Percentiles rank a stretch among this genome's conserved stretches.
These are phyloP conservation scores for Niveomyces coronatus DNA, from an alignment of 2,329 filamentous ascomycete genomes.

Conservation along the genomic window DNA sequence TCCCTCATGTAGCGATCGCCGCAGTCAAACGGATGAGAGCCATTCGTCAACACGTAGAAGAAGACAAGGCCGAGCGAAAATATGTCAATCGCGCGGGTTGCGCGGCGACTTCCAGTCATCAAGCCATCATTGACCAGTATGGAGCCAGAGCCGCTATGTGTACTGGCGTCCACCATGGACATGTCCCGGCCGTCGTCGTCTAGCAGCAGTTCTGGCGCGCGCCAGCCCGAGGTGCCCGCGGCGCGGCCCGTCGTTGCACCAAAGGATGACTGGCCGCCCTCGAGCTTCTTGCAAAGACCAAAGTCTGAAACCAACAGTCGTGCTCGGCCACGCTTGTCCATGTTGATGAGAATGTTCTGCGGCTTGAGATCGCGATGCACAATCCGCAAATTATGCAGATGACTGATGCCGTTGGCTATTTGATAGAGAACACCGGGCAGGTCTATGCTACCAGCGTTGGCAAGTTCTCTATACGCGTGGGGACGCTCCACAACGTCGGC, in stretches of 20 bases:
- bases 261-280: slow-evolving; percentile 88
- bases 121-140: slow-evolving; percentile 47
- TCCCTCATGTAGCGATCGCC: slow-evolving; percentile 93
- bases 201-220: slow-evolving; percentile 83
- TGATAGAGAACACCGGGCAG: slow-evolving; percentile 75
- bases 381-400: slow-evolving; percentile 84
- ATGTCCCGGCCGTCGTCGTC: slow-evolving; percentile 57
- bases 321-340: slow-evolving; percentile 57
- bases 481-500: slow-evolving; percentile 83
- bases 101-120: slow-evolving; percentile 56
- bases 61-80: slow-evolving; percentile 97
- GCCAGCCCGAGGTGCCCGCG: slow-evolving; percentile 90
- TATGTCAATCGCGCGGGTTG: slow-evolving; percentile 92
- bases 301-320: slow-evolving; percentile 96
- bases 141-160: slow-evolving; percentile 51
- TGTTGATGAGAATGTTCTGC: slow-evolving; percentile 86
- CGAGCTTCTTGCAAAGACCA: slow-evolving; percentile 92
- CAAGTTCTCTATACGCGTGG: slow-evolving; percentile 54
- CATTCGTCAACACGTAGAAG: slow-evolving; percentile 94
- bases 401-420: slow-evolving; percentile 78
- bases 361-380: slow-evolving; percentile 96
- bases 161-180: slow-evolving; percentile 39
- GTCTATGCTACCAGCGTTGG: slow-evolving; percentile 63
- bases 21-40: slow-evolving; percentile 86
- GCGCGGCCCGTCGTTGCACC: slow-evolving; percentile 90